Percentiles rank a stretch among this genome's conserved stretches.
These are phyloP conservation scores for Prunus persica DNA, from an alignment of 306 rosid genomes.

Conservation along the genomic window DNA sequence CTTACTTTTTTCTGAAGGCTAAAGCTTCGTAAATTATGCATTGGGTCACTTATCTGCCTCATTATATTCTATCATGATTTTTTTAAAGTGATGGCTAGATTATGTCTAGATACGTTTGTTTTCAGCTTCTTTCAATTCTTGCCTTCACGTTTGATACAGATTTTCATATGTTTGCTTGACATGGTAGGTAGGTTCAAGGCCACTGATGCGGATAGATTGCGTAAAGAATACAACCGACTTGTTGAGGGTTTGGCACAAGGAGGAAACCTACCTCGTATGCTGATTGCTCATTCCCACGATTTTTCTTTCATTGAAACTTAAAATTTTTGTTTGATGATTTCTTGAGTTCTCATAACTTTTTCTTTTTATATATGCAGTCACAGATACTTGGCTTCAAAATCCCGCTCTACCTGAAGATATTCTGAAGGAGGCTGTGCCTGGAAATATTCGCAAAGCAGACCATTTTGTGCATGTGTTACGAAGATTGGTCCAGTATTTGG, in stretches of 20 bases:
- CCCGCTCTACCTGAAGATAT: slow-evolving; percentile 96
- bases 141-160: slow-evolving; percentile 35
- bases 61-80: not conserved
- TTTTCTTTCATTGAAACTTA: slow-evolving; percentile 8
- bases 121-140: slow-evolving; percentile 18
- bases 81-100: not conserved
- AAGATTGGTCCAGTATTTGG: slow-evolving; percentile 86
- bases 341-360: slow-evolving; percentile 9
- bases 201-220: slow-evolving; percentile 93
- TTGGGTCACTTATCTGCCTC: not conserved
- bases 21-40: not conserved
- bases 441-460: slow-evolving; percentile 91
- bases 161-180: slow-evolving; percentile 47
- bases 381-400: slow-evolving; percentile 85
- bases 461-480: slow-evolving; percentile 78
- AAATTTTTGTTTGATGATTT: not conserved
- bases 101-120: not conserved
- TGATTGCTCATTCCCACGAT: slow-evolving; percentile 1
- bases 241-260: slow-evolving; percentile 92
- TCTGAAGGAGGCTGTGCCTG: slow-evolving; percentile 95
- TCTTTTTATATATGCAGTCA: slow-evolving; percentile 42
- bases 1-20: not conserved
- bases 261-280: slow-evolving; percentile 78
- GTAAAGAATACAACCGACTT: slow-evolving; percentile 86
- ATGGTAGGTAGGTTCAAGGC: slow-evolving; percentile 99